These are phyloP conservation scores for Whalleya microplaca DNA, from an alignment of 2,329 filamentous ascomycete species.

Conservation along the genomic window DNA sequence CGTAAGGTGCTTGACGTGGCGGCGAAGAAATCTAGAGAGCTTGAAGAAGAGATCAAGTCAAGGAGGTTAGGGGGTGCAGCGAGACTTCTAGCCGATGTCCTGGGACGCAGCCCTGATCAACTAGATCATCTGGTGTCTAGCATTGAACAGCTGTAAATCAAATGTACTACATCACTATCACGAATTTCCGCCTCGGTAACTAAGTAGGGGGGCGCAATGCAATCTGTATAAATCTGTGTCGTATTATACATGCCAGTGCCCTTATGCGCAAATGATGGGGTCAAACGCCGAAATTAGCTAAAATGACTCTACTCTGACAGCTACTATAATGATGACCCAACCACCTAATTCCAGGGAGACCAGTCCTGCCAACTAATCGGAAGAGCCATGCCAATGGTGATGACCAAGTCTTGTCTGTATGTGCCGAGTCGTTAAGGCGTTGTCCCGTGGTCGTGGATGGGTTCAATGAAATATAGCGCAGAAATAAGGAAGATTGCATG, in stretches of 20 bases:
- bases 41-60: slow-evolving; percentile 74
- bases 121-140: slow-evolving; percentile 57
- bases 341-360: not conserved
- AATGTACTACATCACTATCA: slow-evolving; percentile 11
- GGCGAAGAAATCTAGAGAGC: slow-evolving; percentile 73
- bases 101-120: slow-evolving; percentile 44
- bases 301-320: slow-evolving; percentile 1
- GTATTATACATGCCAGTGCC: slow-evolving; percentile 15
- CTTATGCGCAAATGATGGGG: not conserved
- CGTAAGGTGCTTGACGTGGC: slow-evolving; percentile 77
- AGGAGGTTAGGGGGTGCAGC: slow-evolving; percentile 61
- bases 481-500: not conserved
- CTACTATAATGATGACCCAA: slow-evolving; percentile 1
- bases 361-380: not conserved
- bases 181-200: not conserved
- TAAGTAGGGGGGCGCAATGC: slow-evolving; percentile 4
- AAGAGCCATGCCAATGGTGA: not conserved
- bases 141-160: slow-evolving; percentile 61
- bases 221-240: slow-evolving; percentile 11
- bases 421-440: not conserved
- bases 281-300: slow-evolving; percentile 3
- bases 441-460: not conserved
- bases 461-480: not conserved
- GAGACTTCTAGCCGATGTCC: slow-evolving; percentile 46
- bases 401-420: not conserved